Evolutionary conservation across 2,329 filamentous ascomycete species (phyloP), one percentile per base, ranked within the genome.

Genomic region (Aspergillus persii): DNA sequence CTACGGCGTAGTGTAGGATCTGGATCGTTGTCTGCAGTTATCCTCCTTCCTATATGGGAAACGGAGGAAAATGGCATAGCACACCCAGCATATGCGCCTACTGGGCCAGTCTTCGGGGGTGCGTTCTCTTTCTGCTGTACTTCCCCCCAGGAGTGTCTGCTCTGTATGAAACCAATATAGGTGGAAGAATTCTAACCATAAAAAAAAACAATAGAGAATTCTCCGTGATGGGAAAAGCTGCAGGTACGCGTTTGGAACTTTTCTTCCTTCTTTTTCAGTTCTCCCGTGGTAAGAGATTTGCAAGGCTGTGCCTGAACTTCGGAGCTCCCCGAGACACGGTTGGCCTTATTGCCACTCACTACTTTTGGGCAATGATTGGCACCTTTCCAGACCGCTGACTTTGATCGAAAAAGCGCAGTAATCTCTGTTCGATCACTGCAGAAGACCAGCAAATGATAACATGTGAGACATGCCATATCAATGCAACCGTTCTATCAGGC

Each of bases 401-500:
- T 27, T 8, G 27, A 26, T 26, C 36, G 7, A 47, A 31, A 50
- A 7, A 8, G 49, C 9, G 30, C 49, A 50, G 27, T 33, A 50
- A 50, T 27, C 12, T n/a, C 12, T 31, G 12, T 33, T 50, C 30
- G 49, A 56, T 56, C 36, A 39, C 49, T 31, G 30, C 18, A 47
- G 49, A 56, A 44, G 51, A 23, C 58, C 53, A 53, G 33, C 53
- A 50, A 47, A 50, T 29, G 56, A 61, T 61, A 55, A 41, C 61
- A 63, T 61, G 61, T 63, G 61, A 63, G 59, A 63, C 61, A 61
- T 53, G 57, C 51, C 47, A 54, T 47, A 27, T 48, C 53, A 49
- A 63, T 63, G 59, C 61, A 63, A 63, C 61, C 59, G 57, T 57
- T 54, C 57, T 63, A 63, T 63, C 61, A 59, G 47, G 27, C 26